Base-by-base conservation (phyloP, 495 filamentous ascomycete genomes). In the Aspergillus bertholletiae region DNA sequence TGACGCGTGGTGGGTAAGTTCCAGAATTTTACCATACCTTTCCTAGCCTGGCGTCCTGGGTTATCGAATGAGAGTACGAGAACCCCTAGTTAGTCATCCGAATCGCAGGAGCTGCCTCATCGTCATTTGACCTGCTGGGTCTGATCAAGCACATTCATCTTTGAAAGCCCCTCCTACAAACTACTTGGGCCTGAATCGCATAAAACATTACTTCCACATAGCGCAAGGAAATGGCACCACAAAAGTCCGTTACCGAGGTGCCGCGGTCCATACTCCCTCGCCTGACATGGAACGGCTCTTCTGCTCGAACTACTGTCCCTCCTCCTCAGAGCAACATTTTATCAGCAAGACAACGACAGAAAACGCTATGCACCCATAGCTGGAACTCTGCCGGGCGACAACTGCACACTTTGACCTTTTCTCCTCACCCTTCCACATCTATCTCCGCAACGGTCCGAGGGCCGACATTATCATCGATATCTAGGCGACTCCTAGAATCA, bases 271-370 rank as follows among this genome's bases (percentile, higher is more conserved):
- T 76, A n/a, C 66, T 76, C 35, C 73, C 74, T 46, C 74, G 73
- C 39, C 58, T 75, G 51, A 73, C 71, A 15, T 76, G 74, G 74
- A 76, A 74, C 58, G 68, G 71, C 30, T 63, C 71, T 32, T 71
- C 70, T 18, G 61, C 72, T n/a, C 68, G 73, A 3, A 65, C 69
- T 23, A 59, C 66, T 17, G 46, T 73, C 54, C 59, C 65, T 35
- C 56, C 68, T 43, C 60, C 67, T 20, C 66, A 68, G 54, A 59
- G 58, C 54, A 55, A 58, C 41, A 61, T 66, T n/a, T 53, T 72
- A 26, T 58, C 68, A 44, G 61, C 58, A 41, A 59, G 55, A 20
- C 66, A 41, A 32, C 55, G 40, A 20, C 57, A 60, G 35, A 58
- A 65, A 39, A 60, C 62, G 49, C 62, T 62, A 53, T 53, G 52